phyloP scores from a whole-genome alignment of 257 asterid genomes.

The Primulina tabacum region DNA sequence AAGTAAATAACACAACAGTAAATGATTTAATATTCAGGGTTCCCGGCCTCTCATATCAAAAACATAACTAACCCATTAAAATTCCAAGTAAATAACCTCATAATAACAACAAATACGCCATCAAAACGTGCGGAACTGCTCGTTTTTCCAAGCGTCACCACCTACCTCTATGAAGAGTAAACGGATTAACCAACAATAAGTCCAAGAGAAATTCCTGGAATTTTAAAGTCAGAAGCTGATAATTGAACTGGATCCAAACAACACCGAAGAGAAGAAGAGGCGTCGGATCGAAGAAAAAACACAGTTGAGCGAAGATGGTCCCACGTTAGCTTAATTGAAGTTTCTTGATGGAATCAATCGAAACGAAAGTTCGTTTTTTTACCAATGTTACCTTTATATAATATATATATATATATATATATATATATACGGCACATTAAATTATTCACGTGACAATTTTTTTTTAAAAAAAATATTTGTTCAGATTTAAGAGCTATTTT shows the following conservation, averaged over 20 bases:
- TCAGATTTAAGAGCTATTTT: background rate
- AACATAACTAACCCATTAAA: slow-evolving; percentile 12
- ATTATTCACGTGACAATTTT: no score
- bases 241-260: slow-evolving; percentile 27
- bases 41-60: slow-evolving; percentile 18
- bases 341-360: slow-evolving; percentile 33
- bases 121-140: background rate
- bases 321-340: slow-evolving; percentile 29
- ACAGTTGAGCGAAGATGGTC: slow-evolving; percentile 25
- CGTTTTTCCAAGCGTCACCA: background rate
- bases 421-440: no score
- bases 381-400: background rate
- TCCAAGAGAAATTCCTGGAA: slow-evolving; percentile 14
- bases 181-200: slow-evolving; percentile 12
- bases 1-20: slow-evolving; percentile 9
- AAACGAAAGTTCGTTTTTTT: background rate
- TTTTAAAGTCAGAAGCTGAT: slow-evolving; percentile 7
- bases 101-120: background rate
- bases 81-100: background rate
- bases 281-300: slow-evolving; percentile 27
- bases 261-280: slow-evolving; percentile 12
- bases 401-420: no score
- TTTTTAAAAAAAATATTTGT: background rate
- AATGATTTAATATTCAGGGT: slow-evolving; percentile 1
- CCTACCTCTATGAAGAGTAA: slow-evolving; percentile 1